Base-by-base conservation (phyloP, 75 land plant species). In the Cunninghamia lanceolata region DNA sequence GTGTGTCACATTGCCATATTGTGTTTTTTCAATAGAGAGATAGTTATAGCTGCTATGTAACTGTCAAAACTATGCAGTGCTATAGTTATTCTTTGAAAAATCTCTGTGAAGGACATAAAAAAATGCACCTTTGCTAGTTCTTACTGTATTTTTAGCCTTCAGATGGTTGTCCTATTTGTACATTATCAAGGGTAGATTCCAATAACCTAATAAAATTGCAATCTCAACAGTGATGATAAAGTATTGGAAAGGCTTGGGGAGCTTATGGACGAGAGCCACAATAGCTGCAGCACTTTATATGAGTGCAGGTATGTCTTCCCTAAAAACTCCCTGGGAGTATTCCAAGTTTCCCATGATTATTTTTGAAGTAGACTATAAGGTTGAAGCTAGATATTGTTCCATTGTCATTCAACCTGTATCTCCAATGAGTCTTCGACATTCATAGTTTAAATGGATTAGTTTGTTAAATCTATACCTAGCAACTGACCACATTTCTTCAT, bases 221-320 rank as follows among this genome's bases (percentile, higher is more conserved):
- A 79, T 79, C 82, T 43, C n/a, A 85, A 86, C 95, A 98, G 99
- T 86, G 99, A 94, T 45, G 95, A 94, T 70, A 93, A 92, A 46
- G 90, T 84, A 83, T 88, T 98, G 38, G 89, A 94, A 88, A 90
- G 86, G 82, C 95, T 98, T 63, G 99, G 99, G 68, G 90, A 92
- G 53, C 96, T 98, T 47, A 98, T 98, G 99, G 93, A 98, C 88
- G 96, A 93, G 10, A 98, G 99, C 88, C 99, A 98, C 82, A 56
- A 93, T 42, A 98, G 99, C 86, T 98, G 99, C 92, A 98, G 97
- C 86, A 92, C 88, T 81, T 79, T 98, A 45, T 98, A 96, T 83
- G 99, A 98, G 82, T 98, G 99, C 99, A 98, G 99, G 99, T 95
- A 89, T 39, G n/a, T 84, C 38, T 70, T 43, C 75, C 68, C 50